These are phyloP conservation scores for Glarea lozoyensis DNA, from an alignment of 495 filamentous ascomycete genomes.

Conservation along the genomic window DNA sequence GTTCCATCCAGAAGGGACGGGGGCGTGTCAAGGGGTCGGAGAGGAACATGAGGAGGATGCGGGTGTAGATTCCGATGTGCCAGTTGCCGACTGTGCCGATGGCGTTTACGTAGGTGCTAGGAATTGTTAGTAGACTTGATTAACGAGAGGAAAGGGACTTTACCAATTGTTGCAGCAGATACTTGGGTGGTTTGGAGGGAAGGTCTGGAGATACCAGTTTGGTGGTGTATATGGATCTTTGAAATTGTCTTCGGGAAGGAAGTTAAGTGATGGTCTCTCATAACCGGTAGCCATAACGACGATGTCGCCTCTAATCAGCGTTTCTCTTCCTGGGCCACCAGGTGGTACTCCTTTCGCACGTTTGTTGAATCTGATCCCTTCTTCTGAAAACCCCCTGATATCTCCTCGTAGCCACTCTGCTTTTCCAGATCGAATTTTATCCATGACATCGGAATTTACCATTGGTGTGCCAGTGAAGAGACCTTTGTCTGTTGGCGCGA, in stretches of 20 bases:
- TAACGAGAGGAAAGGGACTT: neutral
- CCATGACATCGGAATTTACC: slow-evolving; percentile 74
- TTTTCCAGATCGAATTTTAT: slow-evolving; percentile 65
- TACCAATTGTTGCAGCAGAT: slow-evolving; percentile 68
- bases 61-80: slow-evolving; percentile 83
- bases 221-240: slow-evolving; percentile 64
- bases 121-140: neutral
- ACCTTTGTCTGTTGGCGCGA: slow-evolving; percentile 60
- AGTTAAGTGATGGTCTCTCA: slow-evolving; percentile 59
- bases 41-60: slow-evolving; percentile 78
- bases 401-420: slow-evolving; percentile 77
- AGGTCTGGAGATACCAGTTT: slow-evolving; percentile 82
- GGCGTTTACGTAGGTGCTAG: slow-evolving; percentile 61
- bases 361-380: slow-evolving; percentile 60
- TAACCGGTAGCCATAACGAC: slow-evolving; percentile 81
- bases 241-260: slow-evolving; percentile 65
- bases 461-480: slow-evolving; percentile 79
- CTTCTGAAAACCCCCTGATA: slow-evolving; percentile 53
- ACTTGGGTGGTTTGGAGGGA: slow-evolving; percentile 56
- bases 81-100: slow-evolving; percentile 79
- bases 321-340: slow-evolving; percentile 57
- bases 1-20: slow-evolving; percentile 63
- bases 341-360: slow-evolving; percentile 64
- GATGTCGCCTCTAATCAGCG: slow-evolving; percentile 59
- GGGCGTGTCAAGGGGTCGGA: slow-evolving; percentile 69